These are phyloP conservation scores for Boletus barrowsii DNA, from an alignment of 768 basidiomycete genomes.

Conservation along the genomic window DNA sequence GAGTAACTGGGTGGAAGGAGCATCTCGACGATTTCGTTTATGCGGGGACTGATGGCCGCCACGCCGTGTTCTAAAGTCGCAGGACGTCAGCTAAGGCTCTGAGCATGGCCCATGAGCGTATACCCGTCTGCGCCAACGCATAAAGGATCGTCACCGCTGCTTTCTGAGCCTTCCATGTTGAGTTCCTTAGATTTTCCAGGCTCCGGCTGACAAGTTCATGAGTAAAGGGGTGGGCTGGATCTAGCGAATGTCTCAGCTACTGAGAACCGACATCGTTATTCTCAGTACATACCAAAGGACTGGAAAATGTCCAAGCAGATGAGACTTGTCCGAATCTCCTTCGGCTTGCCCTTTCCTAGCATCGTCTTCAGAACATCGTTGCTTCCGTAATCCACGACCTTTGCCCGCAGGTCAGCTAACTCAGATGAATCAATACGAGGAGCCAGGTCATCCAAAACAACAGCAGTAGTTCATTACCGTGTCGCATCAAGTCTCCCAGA, in stretches of 20 bases:
- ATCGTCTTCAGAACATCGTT: slow-evolving; percentile 11
- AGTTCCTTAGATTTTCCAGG: not conserved
- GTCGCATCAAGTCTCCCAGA: slow-evolving; percentile 17
- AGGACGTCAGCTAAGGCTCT: not conserved
- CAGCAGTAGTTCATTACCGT: slow-evolving; percentile 10
- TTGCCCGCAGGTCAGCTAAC: slow-evolving; percentile 13
- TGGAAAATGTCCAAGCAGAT: slow-evolving; percentile 19
- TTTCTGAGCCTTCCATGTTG: slow-evolving; percentile 19
- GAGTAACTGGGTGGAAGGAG: not conserved
- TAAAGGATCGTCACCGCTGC: slow-evolving; percentile 23
- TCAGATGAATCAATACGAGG: not conserved
- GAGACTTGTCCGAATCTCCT: slow-evolving; percentile 17
- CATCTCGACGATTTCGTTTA: not conserved
- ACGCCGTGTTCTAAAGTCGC: not conserved
- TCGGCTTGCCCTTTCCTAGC: slow-evolving; percentile 4
- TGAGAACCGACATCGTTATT: not conserved
- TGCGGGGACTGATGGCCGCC: not conserved
- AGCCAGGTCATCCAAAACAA: not conserved
- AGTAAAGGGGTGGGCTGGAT: slow-evolving; percentile 2
- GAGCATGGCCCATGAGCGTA: not conserved
- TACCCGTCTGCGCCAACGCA: slow-evolving; percentile 21
- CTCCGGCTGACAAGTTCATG: slow-evolving; percentile 7
- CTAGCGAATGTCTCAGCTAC: not conserved
- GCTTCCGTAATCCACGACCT: slow-evolving; percentile 10
- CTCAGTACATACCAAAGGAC: slow-evolving; percentile 8